Evolutionary conservation across 306 rosid genomes (phyloP).

Genomic region (Castanea sativa): DNA sequence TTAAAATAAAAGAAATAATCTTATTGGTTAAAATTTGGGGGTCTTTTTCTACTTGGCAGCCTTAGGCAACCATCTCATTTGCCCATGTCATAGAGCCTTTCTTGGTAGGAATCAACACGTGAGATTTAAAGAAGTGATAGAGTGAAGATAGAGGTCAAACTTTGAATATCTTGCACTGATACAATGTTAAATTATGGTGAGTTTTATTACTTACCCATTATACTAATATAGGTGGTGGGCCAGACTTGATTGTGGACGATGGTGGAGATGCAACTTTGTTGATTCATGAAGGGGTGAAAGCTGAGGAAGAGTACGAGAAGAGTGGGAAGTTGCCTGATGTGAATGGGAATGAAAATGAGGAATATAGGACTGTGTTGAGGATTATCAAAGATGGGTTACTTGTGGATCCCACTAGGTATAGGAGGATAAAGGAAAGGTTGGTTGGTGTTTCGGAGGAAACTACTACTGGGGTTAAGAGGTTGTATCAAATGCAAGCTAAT

Average conservation of each 20-base stretch:
- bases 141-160: too few relatives aligned
- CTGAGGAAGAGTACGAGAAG: constrained; percentile 68
- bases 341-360: constrained; percentile 56
- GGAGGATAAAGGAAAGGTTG: constrained; percentile 73
- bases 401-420: constrained; percentile 78
- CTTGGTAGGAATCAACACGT: too few relatives aligned
- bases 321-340: constrained; percentile 64
- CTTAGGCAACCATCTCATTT: too few relatives aligned
- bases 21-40: too few relatives aligned
- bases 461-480: constrained; percentile 96
- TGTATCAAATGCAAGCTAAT: constrained; percentile 85
- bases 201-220: too few relatives aligned
- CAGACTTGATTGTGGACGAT: constrained; percentile 85
- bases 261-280: constrained; percentile 81
- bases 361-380: constrained; percentile 70
- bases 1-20: too few relatives aligned
- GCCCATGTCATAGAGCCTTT: fast-evolving
- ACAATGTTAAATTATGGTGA: too few relatives aligned
- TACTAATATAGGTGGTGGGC: constrained; percentile 46
- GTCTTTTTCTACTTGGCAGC: fast-evolving
- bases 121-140: fast-evolving
- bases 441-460: constrained; percentile 99
- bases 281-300: constrained; percentile 93
- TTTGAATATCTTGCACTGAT: too few relatives aligned
- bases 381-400: constrained; percentile 71